Conservation (phyloP, 495 filamentous ascomycete genomes). For the Penicillium verhagenii region DNA sequence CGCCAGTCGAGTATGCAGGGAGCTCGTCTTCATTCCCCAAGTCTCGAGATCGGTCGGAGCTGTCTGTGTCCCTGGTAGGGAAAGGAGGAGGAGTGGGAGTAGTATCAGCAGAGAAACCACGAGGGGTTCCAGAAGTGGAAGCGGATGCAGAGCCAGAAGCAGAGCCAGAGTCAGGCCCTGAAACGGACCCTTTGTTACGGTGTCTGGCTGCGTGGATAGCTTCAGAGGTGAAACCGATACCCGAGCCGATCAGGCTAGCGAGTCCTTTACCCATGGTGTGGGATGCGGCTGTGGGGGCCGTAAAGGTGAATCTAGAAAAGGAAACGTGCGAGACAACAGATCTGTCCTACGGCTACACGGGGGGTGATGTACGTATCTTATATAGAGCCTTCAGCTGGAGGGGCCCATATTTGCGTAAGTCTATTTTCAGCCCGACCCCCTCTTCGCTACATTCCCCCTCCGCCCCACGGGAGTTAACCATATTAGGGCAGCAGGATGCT, state of each 20-base stretch:
- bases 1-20: neutral
- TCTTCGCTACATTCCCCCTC: neutral
- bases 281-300: too few relatives aligned
- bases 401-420: neutral
- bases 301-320: neutral
- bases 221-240: constrained; percentile 16
- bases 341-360: neutral
- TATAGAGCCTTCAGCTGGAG: neutral
- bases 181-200: neutral
- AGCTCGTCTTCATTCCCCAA: neutral
- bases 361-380: neutral
- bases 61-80: neutral
- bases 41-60: neutral
- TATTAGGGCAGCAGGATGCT: neutral
- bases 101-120: neutral
- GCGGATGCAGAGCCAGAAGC: neutral
- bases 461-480: neutral
- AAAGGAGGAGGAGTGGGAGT: neutral
- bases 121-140: neutral
- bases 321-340: neutral
- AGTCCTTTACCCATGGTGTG: constrained; percentile 10
- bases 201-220: constrained; percentile 14
- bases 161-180: neutral
- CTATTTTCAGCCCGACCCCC: neutral
- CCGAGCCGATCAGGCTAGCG: constrained; percentile 8